Evolutionary conservation across 306 rosid genomes (phyloP).

Genomic region (Dalbergia oliveri): DNA sequence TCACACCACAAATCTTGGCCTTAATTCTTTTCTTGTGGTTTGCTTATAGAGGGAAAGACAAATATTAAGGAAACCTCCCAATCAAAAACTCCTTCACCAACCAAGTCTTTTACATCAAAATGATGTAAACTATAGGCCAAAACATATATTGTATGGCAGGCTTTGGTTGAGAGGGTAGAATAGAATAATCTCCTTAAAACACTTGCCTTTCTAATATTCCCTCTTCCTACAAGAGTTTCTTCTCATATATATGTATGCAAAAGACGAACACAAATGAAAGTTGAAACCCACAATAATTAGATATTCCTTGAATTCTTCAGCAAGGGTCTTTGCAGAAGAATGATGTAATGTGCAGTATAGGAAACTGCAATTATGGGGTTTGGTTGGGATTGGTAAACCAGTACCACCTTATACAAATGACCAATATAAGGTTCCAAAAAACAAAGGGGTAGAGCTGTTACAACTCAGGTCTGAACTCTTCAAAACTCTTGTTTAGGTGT

Average conservation of each 20-base stretch:
- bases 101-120: constrained; percentile 3
- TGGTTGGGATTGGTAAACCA: constrained; percentile 56
- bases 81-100: constrained; percentile 37
- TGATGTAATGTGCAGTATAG: constrained; percentile 13
- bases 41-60: constrained; percentile 32
- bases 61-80: constrained; percentile 27
- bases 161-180: constrained; percentile 23
- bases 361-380: constrained; percentile 39
- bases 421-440: constrained; percentile 25
- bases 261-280: not conserved
- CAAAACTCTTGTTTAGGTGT: constrained; percentile 31
- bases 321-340: constrained; percentile 14
- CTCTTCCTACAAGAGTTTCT: constrained; percentile 18
- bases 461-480: constrained; percentile 45
- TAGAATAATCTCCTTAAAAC: constrained; percentile 41
- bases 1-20: constrained; percentile 17
- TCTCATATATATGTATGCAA: not conserved
- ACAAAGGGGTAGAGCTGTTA: constrained; percentile 5
- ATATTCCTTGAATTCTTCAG: constrained; percentile 28
- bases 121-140: no score
- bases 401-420: constrained; percentile 45
- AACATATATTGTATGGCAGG: not conserved
- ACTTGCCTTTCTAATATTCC: constrained; percentile 29
- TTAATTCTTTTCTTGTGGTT: not conserved
- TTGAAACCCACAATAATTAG: constrained; percentile 1